phyloP scores from a whole-genome alignment of 2,329 filamentous ascomycete species.

The Madurella mycetomatis region DNA sequence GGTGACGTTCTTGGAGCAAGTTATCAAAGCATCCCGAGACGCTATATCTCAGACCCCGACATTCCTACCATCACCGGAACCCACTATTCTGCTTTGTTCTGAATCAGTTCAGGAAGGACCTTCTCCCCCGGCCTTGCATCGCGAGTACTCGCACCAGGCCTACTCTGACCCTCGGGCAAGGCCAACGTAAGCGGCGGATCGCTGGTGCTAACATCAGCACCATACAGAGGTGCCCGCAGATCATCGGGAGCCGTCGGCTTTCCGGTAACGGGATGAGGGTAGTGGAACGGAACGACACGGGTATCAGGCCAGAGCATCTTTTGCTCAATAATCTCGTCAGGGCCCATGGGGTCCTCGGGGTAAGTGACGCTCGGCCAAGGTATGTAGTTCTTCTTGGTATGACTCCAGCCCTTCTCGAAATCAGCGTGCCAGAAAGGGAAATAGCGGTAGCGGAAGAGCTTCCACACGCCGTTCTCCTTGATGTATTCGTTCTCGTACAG shows the following conservation, averaged over 20 bases:
- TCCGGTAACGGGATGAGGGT: constrained; percentile 48
- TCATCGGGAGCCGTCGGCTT: constrained; percentile 42
- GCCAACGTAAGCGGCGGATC: constrained; percentile 40
- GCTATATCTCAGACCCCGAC: background rate
- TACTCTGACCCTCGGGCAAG: constrained; percentile 34
- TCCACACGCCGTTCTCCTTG: constrained; percentile 52
- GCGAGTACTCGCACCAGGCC: constrained; percentile 30
- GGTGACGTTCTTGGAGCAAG: too few species aligned
- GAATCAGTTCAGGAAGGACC: constrained; percentile 35
- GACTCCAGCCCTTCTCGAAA: constrained; percentile 49
- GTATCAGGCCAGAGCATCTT: constrained; percentile 55
- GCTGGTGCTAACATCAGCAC: constrained; percentile 37
- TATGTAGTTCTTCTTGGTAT: constrained; percentile 50
- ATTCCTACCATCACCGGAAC: background rate
- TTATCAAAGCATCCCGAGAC: too few species aligned
- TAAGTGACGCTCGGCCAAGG: constrained; percentile 46
- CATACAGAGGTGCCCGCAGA: constrained; percentile 44
- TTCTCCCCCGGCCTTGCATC: constrained; percentile 31
- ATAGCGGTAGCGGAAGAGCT: constrained; percentile 50
- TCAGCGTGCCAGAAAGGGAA: constrained; percentile 56
- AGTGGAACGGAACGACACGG: constrained; percentile 51
- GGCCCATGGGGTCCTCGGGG: constrained; percentile 47
- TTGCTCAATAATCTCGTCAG: constrained; percentile 50
- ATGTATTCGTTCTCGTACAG: constrained; percentile 57
- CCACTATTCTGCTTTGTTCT: constrained; percentile 25